Base-by-base conservation (phyloP, 495 filamentous ascomycete genomes). In the Hypoxylon trugodes region DNA sequence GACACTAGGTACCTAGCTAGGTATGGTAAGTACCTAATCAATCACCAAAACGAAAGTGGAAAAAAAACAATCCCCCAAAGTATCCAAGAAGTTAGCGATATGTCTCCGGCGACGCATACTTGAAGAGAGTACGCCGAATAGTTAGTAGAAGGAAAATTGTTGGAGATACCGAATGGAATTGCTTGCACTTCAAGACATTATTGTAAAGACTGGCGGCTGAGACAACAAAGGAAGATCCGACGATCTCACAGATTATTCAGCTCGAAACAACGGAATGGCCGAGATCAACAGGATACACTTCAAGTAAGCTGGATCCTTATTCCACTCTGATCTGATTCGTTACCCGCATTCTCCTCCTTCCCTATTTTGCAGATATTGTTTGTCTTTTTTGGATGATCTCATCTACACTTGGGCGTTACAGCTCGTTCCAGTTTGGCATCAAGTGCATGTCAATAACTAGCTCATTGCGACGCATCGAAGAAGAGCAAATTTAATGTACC, bases 251-350 rank as follows among this genome's bases (percentile, higher is more conserved):
- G n/a, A n/a, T n/a, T 21, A 40, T 24, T 16, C 5, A 38, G 3
- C 22, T 45, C 37, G 40, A 38, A 63, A 53, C 41, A 50, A 25
- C 41, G 43, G 24, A 6, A 67, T 73, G 40, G 61, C 73, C 13
- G 69, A 70, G 8, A 58, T 70, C n/a, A 81, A 81, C 60, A 74
- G 74, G 70, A 71, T 66, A n/a, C 75, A 70, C 50, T 81, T 81
- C 69, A 75, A 81, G 78, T 79, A 56, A 69, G 77, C 68, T 45
- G 21, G 16, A 47, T 10, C 46, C 25, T 30, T 35, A 16, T 48
- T 24, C 13, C 54, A 2, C 38, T 33, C 26, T 10, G 19, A 35
- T 57, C 37, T 38, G 6, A 60, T 66, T 59, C 41, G 54, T 26
- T 16, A 9, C 26, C 16, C 28, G n/a, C 21, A 35, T 9, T 46